Evolutionary conservation across 192 early-diverging fungal genomes (phyloP).

Genomic region (Podila verticillata): DNA sequence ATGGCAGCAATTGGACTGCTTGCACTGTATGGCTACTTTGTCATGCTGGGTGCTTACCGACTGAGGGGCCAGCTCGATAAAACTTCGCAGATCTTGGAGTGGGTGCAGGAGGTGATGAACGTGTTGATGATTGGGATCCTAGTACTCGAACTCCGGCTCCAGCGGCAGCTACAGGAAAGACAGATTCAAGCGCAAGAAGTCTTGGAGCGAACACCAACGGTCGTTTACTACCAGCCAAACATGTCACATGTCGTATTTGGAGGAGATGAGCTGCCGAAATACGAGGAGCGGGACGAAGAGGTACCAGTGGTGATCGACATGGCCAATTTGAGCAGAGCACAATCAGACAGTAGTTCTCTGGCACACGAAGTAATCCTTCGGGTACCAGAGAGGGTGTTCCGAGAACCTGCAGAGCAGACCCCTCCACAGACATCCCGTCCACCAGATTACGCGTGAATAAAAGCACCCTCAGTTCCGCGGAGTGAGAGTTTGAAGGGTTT

Average conservation of each 20-base stretch:
- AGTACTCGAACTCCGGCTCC: not conserved
- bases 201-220: not conserved
- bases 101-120: constrained; percentile 4
- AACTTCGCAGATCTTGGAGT: not conserved
- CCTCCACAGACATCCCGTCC: not conserved
- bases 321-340: no score
- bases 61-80: not conserved
- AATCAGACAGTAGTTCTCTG: not conserved
- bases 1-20: not conserved
- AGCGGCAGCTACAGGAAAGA: not conserved
- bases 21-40: not conserved
- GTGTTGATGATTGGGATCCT: not conserved
- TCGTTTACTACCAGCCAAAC: not conserved
- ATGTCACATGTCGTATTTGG: not conserved
- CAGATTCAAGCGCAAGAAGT: not conserved
- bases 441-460: not conserved
- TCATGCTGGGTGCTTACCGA: not conserved
- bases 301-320: not conserved
- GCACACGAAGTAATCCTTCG: no score
- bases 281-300: not conserved
- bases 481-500: no score
- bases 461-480: not conserved
- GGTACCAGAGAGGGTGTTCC: no score
- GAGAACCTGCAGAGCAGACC: no score
- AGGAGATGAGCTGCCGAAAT: not conserved